Evolutionary conservation across 306 rosid genomes (phyloP), one percentile per base, ranked within the genome.

Genomic region (Pyrus betulifolia): DNA sequence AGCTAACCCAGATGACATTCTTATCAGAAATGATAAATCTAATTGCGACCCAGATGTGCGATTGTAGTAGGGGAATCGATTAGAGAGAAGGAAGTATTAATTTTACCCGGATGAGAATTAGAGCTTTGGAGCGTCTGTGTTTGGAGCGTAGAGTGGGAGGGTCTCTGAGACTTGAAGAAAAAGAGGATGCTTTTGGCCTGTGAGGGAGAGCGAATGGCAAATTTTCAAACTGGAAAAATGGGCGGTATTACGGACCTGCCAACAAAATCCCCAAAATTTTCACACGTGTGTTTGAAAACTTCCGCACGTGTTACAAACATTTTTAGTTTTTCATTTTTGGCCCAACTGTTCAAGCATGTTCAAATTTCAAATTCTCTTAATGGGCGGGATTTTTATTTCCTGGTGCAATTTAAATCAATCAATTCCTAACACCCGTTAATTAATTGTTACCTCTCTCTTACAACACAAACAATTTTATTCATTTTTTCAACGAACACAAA

Each of bases 241-340:
- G 84, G 93, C 87, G 96, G 83, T 44, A 60, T 81, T 81, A 69
- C 71, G 46, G 67, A 40, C 28, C 18, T 52, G 11, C 27, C 18
- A 35, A 2, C 51, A 21, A 25, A 3, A 45, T 12, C 59, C 31
- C 54, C 40, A 71, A 66, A 69, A 8, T 30, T 18, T 74, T 31
- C 27, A 33, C 67, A 55, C 80, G 55, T 54, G 76, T 67, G 49
- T 11, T 15, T 3, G 22, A 4, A 7, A 27, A 61, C 3, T 5
- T 61, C 25, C 38, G 38, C 67, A 27, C 67, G 67, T 61, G 67
- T 27, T 15, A 49, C 6, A 49, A 5, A 49, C 17, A 1, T 14
- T 15, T 49, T 49, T 21, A 4, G 55, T 49, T 49, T 49, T 49
- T 49, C 21, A 0, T 15, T 15, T 49, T 15, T 14, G 6, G 8